Base-by-base conservation (phyloP, 805 yeast genomes). In the Priceomyces medius region DNA sequence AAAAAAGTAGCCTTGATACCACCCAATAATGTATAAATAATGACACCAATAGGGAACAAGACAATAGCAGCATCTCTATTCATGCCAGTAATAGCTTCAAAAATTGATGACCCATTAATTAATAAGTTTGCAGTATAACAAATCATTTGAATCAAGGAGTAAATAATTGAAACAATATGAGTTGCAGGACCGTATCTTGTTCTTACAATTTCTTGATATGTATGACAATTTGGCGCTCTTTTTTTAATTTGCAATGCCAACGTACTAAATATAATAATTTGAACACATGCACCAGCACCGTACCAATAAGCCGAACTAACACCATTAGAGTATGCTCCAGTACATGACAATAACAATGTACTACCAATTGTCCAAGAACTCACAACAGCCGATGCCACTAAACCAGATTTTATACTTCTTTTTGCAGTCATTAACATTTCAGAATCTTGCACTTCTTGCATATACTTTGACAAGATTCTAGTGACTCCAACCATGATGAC, bases 81-180 rank as follows among this genome's bases (percentile, higher is more conserved):
- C 69, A 70, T 67, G 1, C 96, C 96, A 3, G 96, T 88, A 45
- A 88, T 68, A 50, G 81, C 83, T 46, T 68, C 71, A 43, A 88
- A 81, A 4, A 86, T 85, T 1, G 93, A 89, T 31, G 91, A 80
- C 12, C 41, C 37, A 8, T 57, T 57, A 10, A 57, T 41, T 19
- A 56, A 41, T 17, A 55, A 47, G 35, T 54, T 53, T 4, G 56
- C 44, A 20, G 58, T 46, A 14, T 52, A 54, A 28, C 55, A 42
- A 2, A 57, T 49, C 53, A 26, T 60, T 27, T 58, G 54, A 4
- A 50, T 49, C 16, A 60, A 41, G 6, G 61, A 60, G 39, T 53
- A 56, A 43, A 51, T 47, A 33, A 58, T 42, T 36, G 54, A 60
- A 8, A 51, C 44, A 39, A 58, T 40, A 39, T 60, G 65, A 13